Base-by-base conservation (phyloP, 768 basidiomycete genomes). In the Lactarius pseudohatsudake region DNA sequence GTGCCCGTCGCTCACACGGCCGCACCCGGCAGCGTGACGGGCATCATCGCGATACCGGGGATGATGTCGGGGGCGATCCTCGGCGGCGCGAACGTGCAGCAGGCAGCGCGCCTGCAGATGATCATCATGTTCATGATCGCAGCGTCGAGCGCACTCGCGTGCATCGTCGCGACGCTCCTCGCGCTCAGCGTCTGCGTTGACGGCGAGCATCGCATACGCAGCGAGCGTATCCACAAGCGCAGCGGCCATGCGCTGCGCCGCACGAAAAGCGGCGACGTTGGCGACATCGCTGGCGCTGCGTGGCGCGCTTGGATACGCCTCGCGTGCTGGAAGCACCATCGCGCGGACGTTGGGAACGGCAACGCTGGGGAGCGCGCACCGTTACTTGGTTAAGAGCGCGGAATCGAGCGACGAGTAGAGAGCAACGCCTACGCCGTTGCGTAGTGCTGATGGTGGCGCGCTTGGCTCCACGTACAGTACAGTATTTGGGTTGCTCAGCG, bases 101-200 rank as follows among this genome's bases (percentile, higher is more conserved):
- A 93, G 76, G 94, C 94, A 0, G 91, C 91, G 2, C 85, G 87
- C 60, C 78, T 95, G 18, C 94, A 95, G 72, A 94, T 94, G 89
- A 87, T 96, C 65, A 92, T 96, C 78, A 91, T 94, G 87, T 95
- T 96, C 77, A 91, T 95, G 89, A 92, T 95, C 55, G 87, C 88
- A 3, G 87, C 92, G 0, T 84, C 86, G 65, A 89, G 90, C 0
- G 85, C 88, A 0, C 82, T 96, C 30, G 84, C 89, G 15, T 82
- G 87, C 3, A 86, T 92, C 62, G 78, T 84, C 60, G 84, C 86
- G 3, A 87, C 88, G 0, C 76, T 87, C 64, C 77, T 86, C 50
- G 81, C 85, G 8, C 81, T 94, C 9, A 74, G 75, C 4, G 81
- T 89, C 16, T 81, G 89, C 7, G 84, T 94, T 43, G 94, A 96